These are phyloP conservation scores for Vitis riparia DNA, from an alignment of 164 flowering plant genomes.

Conservation along the genomic window DNA sequence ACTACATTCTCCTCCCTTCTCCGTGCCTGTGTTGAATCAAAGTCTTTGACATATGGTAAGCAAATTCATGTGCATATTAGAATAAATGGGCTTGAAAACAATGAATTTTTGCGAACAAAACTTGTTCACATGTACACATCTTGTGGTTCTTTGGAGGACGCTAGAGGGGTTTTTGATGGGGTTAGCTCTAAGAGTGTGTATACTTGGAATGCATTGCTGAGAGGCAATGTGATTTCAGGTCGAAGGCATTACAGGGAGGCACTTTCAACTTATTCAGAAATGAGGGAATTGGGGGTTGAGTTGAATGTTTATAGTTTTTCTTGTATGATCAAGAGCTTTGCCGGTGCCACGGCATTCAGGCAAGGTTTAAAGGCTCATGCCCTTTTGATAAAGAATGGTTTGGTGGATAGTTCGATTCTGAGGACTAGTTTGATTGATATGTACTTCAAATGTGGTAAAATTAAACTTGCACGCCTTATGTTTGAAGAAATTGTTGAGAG, in stretches of 20 bases:
- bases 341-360: slow-evolving; percentile 53
- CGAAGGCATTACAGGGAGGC: slow-evolving; percentile 34
- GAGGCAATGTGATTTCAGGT: slow-evolving; percentile 74
- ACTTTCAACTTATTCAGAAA: slow-evolving; percentile 40
- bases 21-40: slow-evolving; percentile 53
- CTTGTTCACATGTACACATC: slow-evolving; percentile 71
- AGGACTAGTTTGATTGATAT: slow-evolving; percentile 77
- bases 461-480: slow-evolving; percentile 56
- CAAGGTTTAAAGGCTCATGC: slow-evolving; percentile 75
- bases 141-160: slow-evolving; percentile 74
- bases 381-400: slow-evolving; percentile 72
- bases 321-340: slow-evolving; percentile 75
- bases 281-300: slow-evolving; percentile 67
- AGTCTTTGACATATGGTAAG: slow-evolving; percentile 41
- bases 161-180: slow-evolving; percentile 49
- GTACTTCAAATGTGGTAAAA: slow-evolving; percentile 84
- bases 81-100: slow-evolving; percentile 59
- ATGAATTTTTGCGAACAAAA: slow-evolving; percentile 64
- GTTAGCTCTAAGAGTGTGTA: slow-evolving; percentile 41
- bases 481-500: slow-evolving; percentile 62
- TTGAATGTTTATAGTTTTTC: slow-evolving; percentile 73
- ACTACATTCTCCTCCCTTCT: slow-evolving; percentile 75
- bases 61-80: slow-evolving; percentile 55
- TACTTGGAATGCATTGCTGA: slow-evolving; percentile 82
- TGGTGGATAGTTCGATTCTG: slow-evolving; percentile 38